A percentile compares a stretch with the other conserved stretches of the same genome.
Evolutionary conservation across 2,329 filamentous ascomycete species (phyloP).

Genomic region (Zymoseptoria passerinii): DNA sequence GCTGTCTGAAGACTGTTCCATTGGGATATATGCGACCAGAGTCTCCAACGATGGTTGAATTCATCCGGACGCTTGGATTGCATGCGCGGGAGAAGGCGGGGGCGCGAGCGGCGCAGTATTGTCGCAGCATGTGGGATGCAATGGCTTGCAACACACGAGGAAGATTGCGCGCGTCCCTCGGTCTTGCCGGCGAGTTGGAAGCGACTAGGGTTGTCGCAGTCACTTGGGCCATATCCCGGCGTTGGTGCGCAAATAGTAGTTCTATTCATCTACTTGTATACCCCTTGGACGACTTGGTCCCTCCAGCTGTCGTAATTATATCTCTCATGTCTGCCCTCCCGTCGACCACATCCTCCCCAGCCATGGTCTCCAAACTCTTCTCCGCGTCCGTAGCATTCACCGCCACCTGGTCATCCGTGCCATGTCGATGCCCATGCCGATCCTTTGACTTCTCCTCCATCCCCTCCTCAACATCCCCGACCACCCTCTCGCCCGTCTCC

Average conservation of each 20-base stretch:
- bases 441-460: conserved; percentile 2
- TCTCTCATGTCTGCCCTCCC: conserved; percentile 3
- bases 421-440: conserved; percentile 16
- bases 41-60: conserved; percentile 29
- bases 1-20: conserved; percentile 26
- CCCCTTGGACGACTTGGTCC: neutral
- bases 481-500: conserved; percentile 21
- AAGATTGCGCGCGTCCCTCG: too few relatives aligned
- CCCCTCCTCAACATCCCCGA: conserved; percentile 28
- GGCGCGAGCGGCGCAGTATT: neutral
- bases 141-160: too few relatives aligned
- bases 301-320: neutral
- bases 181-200: too few relatives aligned
- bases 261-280: neutral
- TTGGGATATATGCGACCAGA: conserved; percentile 32
- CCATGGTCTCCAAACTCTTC: conserved; percentile 22
- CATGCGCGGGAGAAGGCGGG: neutral
- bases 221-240: too few relatives aligned
- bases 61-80: conserved; percentile 23
- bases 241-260: too few relatives aligned
- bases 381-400: conserved; percentile 22
- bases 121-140: neutral
- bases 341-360: conserved; percentile 19
- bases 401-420: conserved; percentile 16
- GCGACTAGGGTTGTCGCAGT: too few relatives aligned